A percentile compares a stretch with the other conserved stretches of the same genome.
Evolutionary conservation across 2,329 filamentous ascomycete genomes (phyloP).

Genomic region (Fusarium clavum): DNA sequence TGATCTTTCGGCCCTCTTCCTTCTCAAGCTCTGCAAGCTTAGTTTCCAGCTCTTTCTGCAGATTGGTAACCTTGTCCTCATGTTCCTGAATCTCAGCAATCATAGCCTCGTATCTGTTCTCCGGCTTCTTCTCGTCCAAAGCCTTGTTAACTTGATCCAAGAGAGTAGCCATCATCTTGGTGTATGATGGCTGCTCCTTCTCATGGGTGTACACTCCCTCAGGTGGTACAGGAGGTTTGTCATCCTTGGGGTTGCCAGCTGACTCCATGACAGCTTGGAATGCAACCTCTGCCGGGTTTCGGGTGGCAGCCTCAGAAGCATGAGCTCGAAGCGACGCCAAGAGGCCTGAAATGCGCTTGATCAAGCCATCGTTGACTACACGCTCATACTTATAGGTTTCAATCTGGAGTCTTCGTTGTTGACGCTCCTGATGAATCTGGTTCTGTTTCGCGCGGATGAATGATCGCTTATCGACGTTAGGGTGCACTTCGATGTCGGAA

Average conservation of each 20-base stretch:
- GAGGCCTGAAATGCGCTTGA: slow-evolving; percentile 84
- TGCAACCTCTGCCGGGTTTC: slow-evolving; percentile 81
- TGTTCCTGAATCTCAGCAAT: slow-evolving; percentile 82
- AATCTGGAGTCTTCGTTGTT: slow-evolving; percentile 88
- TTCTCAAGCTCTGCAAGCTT: slow-evolving; percentile 86
- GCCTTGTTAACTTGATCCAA: slow-evolving; percentile 92
- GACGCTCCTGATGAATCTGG: slow-evolving; percentile 93
- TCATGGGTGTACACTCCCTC: slow-evolving; percentile 82
- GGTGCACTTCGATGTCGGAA: slow-evolving; percentile 97
- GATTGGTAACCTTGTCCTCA: slow-evolving; percentile 77
- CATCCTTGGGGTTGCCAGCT: slow-evolving; percentile 76
- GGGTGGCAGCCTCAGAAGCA: slow-evolving; percentile 72
- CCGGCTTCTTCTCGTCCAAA: slow-evolving; percentile 79
- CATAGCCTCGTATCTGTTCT: slow-evolving; percentile 79
- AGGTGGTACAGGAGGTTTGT: slow-evolving; percentile 79
- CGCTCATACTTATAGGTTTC: slow-evolving; percentile 92
- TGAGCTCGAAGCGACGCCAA: slow-evolving; percentile 80
- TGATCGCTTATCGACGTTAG: slow-evolving; percentile 97
- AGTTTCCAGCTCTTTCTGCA: slow-evolving; percentile 79
- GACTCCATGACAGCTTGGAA: slow-evolving; percentile 91
- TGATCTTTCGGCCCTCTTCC: slow-evolving; percentile 90
- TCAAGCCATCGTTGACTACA: slow-evolving; percentile 90
- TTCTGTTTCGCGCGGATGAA: slow-evolving; percentile 99
- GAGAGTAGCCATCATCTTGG: slow-evolving; percentile 98
- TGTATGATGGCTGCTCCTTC: slow-evolving; percentile 83